Conservation (phyloP, 371 early-diverging fungal species). For the Fennellomyces sp. region DNA sequence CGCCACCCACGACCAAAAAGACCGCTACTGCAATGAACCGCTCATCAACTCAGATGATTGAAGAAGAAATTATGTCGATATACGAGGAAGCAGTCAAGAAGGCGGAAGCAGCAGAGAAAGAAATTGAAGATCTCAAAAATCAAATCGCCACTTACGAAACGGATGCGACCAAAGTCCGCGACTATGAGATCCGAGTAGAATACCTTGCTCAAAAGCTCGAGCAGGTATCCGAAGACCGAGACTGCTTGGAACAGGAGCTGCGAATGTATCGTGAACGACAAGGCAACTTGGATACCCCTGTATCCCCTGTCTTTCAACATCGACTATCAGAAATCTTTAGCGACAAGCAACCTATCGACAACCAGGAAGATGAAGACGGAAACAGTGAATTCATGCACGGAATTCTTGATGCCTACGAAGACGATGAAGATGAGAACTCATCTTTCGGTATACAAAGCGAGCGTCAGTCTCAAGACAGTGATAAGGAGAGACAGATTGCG, state of each 20-base stretch:
- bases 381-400: constrained; percentile 33
- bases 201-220: constrained; percentile 43
- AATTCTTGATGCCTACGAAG: constrained; percentile 38
- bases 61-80: constrained; percentile 27
- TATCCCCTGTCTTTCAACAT: constrained; percentile 22
- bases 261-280: constrained; percentile 15
- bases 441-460: not conserved
- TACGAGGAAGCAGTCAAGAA: constrained; percentile 28
- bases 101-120: constrained; percentile 21
- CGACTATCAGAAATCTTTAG: constrained; percentile 12
- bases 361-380: constrained; percentile 15
- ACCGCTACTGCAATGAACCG: not conserved
- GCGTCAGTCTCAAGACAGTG: constrained; percentile 1
- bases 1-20: not conserved
- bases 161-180: constrained; percentile 43
- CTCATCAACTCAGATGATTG: constrained; percentile 12
- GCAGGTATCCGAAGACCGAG: constrained; percentile 44
- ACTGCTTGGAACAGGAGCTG: constrained; percentile 33
- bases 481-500: constrained; percentile 17
- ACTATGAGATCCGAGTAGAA: constrained; percentile 48
- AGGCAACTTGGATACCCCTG: constrained; percentile 20
- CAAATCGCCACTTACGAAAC: constrained; percentile 32
- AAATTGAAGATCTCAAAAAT: constrained; percentile 25
- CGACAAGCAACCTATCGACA: constrained; percentile 17
- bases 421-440: constrained; percentile 13